Base-by-base conservation (phyloP, 2,329 filamentous ascomycete genomes). In the Diplocarpon mali region DNA sequence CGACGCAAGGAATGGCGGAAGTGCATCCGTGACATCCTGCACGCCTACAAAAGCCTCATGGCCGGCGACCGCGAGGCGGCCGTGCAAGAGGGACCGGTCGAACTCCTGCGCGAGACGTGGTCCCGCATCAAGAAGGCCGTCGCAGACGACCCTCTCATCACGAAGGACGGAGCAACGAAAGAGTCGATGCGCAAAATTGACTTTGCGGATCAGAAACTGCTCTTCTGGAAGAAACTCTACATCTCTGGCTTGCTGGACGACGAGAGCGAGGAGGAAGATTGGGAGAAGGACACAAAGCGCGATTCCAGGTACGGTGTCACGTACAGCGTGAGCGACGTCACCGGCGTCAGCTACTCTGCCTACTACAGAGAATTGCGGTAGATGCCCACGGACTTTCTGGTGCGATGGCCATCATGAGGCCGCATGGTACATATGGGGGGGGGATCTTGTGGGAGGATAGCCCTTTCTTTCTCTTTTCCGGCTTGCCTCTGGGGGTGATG, bases 171-270 rank as follows among this genome's bases (percentile, higher is more conserved):
- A 9, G 35, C 41, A 28, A 43, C 41, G 11, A 35, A 34, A 10
- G 41, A 43, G 35, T 43, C 41, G 7, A 43, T 43, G 28, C 35
- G 41, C 12, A 43, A 43, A 29, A 43, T 43, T n/a, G 41, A 43
- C 28, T 15, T 36, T 16, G 41, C 41, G 16, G 41, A 43, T 37
- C 41, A 43, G 41, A 43, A 43, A 37, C 28, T 43, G 15, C 16
- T 43, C 15, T 37, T 27, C 13, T 43, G 41, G 41, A 43, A 43
- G 35, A 43, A 43, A 27, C 16, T 43, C n/a, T 34, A 30, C 12
- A 34, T 43, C 20, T 37, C 34, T 31, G 41, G 41, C 12, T 15
- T 43, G 16, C 27, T 43, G 5, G 41, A 43, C 10, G 41, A 43
- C n/a, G 41, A 43, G 8, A 43, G 41, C n/a, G 41, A 43, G 17